Base-by-base conservation (phyloP, 768 basidiomycete genomes). In the Pisolithus sp. region DNA sequence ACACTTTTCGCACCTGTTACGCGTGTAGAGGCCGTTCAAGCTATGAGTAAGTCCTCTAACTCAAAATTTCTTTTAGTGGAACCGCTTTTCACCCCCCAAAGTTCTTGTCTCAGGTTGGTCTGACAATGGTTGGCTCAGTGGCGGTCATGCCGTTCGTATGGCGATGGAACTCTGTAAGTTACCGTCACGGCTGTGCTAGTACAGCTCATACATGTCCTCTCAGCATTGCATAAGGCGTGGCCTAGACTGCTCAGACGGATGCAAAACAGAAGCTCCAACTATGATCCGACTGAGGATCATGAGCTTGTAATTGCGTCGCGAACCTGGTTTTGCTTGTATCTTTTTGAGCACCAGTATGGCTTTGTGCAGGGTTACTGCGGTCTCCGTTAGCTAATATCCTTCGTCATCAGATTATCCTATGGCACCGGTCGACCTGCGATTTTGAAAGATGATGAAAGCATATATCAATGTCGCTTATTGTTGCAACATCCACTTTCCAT, bases 91-190 rank as follows among this genome's bases (percentile, higher is more conserved):
- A 13, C 23, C 41, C 41, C 51, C 44, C 34, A 20, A 52, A 93
- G 90, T 94, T 52, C 76, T 96, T 47, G 83, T 95, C 18, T 88
- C 93, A 34, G 92, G 93, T 5, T 97, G 92, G 87, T 93, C 90
- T 17, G 91, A 94, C 58, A 91, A 91, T 60, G 91, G 91, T n/a
- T 94, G 93, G 93, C 67, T 96, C 34, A 92, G 87, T 58, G 89
- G 91, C 9, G 93, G 90, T 9, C 94, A 96, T 69, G 94, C 94
- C n/a, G 92, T 96, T 8, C 80, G 93, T 47, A 93, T 97, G 90
- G 93, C 91, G 38, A 83, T 96, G 76, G 94, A 97, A 63, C 74
- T 94, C 48, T 92, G 90, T 89, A 63, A 65, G 83, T 68, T 49
- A 23, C 8, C 31, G 12, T 28, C 4, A 12, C 26, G 56, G 36